Evolutionary conservation across 1,139 yeast species (phyloP), one percentile per base, ranked within the genome.

Genomic region (Diutina pseudorugosa): DNA sequence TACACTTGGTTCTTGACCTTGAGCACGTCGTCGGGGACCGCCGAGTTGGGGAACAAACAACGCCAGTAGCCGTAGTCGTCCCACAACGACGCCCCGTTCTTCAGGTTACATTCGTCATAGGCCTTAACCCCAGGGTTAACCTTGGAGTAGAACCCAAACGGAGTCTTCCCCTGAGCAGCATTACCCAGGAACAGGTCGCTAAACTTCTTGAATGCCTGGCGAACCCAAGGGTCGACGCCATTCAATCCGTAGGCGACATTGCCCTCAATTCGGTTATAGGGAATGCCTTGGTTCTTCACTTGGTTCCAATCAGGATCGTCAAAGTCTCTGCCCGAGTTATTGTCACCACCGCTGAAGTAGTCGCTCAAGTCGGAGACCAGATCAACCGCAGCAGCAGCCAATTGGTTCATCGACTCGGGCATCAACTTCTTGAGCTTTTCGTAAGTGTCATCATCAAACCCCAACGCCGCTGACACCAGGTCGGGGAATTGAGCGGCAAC

Each of bases 51-150:
- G 67, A 90, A 85, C 53, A 90, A 70, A 66, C 97, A 90, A 61
- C 90, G 76, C 96, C 96, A 90, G 65, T 81, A 77, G 0, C 96
- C 96, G 49, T 76, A 71, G 19, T 79, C 69, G 60, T 86, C 93
- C 95, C 96, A 90, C 7, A 82, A 81, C 0, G 88, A 77, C 20
- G 76, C 70, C 1, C 97, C 97, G 3, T 79, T 68, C 51, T 76
- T 71, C 36, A 76, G 76, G 60, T 76, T 61, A 64, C 97, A 90
- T 47, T 78, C 75, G 55, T 77, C 73, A 63, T 83, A 87, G 56
- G 78, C 76, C 52, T 76, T 67, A 1, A 77, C 69, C 0, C 83
- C 72, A 1, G 97, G 96, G 8, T 78, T 73, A 9, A 82, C 82
- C 57, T 72, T 77, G 1, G 85, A 75, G 63, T 77, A 75, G 54